Base-by-base conservation (phyloP, 2,329 filamentous ascomycete genomes). In the Pseudogymnoascus sp. region DNA sequence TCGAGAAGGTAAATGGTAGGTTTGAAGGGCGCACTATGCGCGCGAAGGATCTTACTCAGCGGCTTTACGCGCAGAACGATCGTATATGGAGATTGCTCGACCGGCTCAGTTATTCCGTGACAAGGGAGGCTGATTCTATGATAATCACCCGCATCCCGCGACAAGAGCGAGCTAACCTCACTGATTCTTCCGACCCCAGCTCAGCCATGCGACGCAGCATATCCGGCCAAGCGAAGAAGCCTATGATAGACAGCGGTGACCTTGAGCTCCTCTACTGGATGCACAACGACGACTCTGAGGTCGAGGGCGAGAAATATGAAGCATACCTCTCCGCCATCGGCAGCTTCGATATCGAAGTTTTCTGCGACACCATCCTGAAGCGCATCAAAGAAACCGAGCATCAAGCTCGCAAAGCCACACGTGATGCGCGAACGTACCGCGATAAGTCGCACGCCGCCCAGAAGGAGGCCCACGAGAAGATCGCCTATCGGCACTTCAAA, bases 401-500 rank as follows among this genome's bases (percentile, higher is more conserved):
- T 69, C 88, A 95, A 65, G 93, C 93, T 17, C 89, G 93, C 64
- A 97, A 96, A 76, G 93, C 93, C 80, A 92, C 95, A 71, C 91
- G 91, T 65, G 95, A 99, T 73, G 88, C 90, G 31, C 86, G 91
- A 35, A 84, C 85, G 1, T 97, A 96, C 71, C 86, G 93, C 11
- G 95, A 97, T 68, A 93, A 93, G 72, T 89, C 91, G 8, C 90
- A 96, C 68, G 79, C 83, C 13, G 80, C 88, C 53, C 90, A 96
- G 68, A 89, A 88, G 71, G 95, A 97, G 71, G 87, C 91, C 0
- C 91, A 96, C 70, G 91, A 96, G 69, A 97, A 97, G 79, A 97
- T 99, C 72, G 93, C 95, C 1, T 97, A 95, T 74, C 88, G 89
- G 65, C 88, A 93, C 61, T 99, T 99, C 79, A 97, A 97, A 73